A percentile compares a stretch with the other conserved stretches of the same genome.
phyloP scores from a whole-genome alignment of 1,284 basidiomycete genomes.

The Chiua sp. region DNA sequence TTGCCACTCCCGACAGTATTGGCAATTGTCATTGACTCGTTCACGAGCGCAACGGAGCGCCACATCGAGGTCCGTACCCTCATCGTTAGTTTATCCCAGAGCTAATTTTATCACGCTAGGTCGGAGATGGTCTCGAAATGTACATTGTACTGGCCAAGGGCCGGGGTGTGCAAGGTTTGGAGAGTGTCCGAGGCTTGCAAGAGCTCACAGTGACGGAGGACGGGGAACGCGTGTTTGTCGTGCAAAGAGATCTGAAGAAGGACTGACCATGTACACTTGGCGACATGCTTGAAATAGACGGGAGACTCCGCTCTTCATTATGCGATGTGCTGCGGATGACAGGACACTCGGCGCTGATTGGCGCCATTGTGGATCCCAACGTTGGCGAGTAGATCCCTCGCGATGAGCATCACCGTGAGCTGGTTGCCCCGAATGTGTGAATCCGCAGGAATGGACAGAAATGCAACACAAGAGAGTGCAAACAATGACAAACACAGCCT shows the following conservation, averaged over 20 bases:
- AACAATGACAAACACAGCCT: slow-evolving; percentile 30
- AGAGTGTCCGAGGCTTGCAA: slow-evolving; percentile 60
- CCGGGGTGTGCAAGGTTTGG: slow-evolving; percentile 66
- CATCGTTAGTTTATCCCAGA: slow-evolving; percentile 5
- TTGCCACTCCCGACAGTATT: slow-evolving; percentile 83
- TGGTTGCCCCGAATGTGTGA: too few species aligned
- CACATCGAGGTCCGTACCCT: slow-evolving; percentile 81
- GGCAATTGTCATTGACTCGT: slow-evolving; percentile 89
- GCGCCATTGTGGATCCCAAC: too few species aligned
- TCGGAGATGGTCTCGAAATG: slow-evolving; percentile 93
- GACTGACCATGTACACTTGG: slow-evolving; percentile 47
- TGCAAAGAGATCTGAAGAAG: slow-evolving; percentile 77
- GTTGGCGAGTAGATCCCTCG: too few species aligned
- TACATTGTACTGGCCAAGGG: slow-evolving; percentile 82
- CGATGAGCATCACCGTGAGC: too few species aligned
- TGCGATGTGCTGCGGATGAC: too few species aligned
- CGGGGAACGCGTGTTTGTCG: slow-evolving; percentile 76
- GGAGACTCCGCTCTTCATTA: too few species aligned
- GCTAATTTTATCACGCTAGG: slow-evolving; percentile 50
- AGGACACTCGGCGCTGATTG: too few species aligned
- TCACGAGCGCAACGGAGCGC: slow-evolving; percentile 92
- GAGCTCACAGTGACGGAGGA: slow-evolving; percentile 63
- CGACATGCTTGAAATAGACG: not conserved
- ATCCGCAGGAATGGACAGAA: slow-evolving; percentile 6
- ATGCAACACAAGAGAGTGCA: slow-evolving; percentile 14